These are phyloP conservation scores for Sordaria brevicollis DNA, from an alignment of 495 filamentous ascomycete species.

Conservation along the genomic window DNA sequence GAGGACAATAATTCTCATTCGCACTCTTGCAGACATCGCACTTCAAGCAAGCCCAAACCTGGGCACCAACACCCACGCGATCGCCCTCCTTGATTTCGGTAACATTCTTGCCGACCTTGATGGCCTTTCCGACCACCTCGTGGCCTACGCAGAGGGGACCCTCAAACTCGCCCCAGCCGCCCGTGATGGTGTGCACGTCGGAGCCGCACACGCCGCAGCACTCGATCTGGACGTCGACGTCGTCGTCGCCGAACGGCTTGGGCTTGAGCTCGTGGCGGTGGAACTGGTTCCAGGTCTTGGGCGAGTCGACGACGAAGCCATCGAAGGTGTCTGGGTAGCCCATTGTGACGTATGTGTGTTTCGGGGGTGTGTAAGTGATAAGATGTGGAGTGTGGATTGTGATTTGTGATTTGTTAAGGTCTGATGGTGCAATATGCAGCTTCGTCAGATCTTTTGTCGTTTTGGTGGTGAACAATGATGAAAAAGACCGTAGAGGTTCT, in stretches of 20 bases:
- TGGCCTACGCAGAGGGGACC: constrained; percentile 66
- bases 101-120: constrained; percentile 49
- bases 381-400: background rate
- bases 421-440: background rate
- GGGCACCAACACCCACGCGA: constrained; percentile 71
- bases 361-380: background rate
- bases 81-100: constrained; percentile 55
- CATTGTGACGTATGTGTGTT: constrained; percentile 35
- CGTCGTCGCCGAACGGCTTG: constrained; percentile 66
- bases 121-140: constrained; percentile 61
- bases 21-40: constrained; percentile 31
- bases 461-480: background rate
- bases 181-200: constrained; percentile 68
- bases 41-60: constrained; percentile 62
- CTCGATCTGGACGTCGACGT: constrained; percentile 56
- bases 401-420: background rate
- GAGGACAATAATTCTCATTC: constrained; percentile 73
- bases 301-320: constrained; percentile 43
- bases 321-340: constrained; percentile 67
- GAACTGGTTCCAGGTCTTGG: constrained; percentile 20
- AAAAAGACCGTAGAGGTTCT: background rate
- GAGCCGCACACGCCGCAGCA: constrained; percentile 70
- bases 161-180: constrained; percentile 61
- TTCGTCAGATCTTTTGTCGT: background rate
- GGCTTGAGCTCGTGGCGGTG: constrained; percentile 50